A percentile compares a stretch with the other conserved stretches of the same genome.
These are phyloP conservation scores for Arachis hypogaea DNA, from an alignment of 306 rosid species.

Conservation along the genomic window DNA sequence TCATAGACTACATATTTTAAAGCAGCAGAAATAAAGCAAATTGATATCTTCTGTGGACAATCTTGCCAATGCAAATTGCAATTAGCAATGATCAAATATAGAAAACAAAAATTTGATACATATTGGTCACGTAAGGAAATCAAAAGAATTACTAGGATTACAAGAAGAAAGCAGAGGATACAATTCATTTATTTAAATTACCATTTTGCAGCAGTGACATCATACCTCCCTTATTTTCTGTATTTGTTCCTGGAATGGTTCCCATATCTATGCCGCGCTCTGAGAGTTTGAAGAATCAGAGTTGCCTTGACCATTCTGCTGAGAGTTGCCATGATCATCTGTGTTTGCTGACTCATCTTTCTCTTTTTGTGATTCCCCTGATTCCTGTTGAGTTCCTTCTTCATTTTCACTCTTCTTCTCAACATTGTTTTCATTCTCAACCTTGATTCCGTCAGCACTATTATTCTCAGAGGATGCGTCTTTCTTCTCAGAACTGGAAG, in stretches of 20 bases:
- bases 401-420: slow-evolving; percentile 39
- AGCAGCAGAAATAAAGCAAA: neutral
- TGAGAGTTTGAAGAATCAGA: slow-evolving; percentile 42
- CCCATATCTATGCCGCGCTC: slow-evolving; percentile 49
- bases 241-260: slow-evolving; percentile 51
- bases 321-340: neutral
- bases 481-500: slow-evolving; percentile 33
- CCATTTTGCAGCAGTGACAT: slow-evolving; percentile 49
- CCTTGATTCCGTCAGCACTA: slow-evolving; percentile 11
- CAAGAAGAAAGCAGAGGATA: neutral
- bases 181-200: slow-evolving; percentile 30
- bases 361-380: slow-evolving; percentile 39
- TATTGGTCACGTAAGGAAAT: slow-evolving; percentile 16
- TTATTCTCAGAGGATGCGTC: slow-evolving; percentile 24
- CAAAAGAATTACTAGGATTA: neutral
- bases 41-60: neutral
- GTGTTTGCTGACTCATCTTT: slow-evolving; percentile 25
- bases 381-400: slow-evolving; percentile 43
- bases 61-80: slow-evolving; percentile 7
- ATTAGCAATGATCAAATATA: neutral
- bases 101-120: slow-evolving; percentile 23
- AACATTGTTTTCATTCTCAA: slow-evolving; percentile 33
- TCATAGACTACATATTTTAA: neutral
- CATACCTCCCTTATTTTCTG: slow-evolving; percentile 42
- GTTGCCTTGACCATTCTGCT: slow-evolving; percentile 32